These are phyloP conservation scores for Hordeum pubiflorum DNA, from an alignment of 202 grass and related monocot genomes.

Conservation along the genomic window DNA sequence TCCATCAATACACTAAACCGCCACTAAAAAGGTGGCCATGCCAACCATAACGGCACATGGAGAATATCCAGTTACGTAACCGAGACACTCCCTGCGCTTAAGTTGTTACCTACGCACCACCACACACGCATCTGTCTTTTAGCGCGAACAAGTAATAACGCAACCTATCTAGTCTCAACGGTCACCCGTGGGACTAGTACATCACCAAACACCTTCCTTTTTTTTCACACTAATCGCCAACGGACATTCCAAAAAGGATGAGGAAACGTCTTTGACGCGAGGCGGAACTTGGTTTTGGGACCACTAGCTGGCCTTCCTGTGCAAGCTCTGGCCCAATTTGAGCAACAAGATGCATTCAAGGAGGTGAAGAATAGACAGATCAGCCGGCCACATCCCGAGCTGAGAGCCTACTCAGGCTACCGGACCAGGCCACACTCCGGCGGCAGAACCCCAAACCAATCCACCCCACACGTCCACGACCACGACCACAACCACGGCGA, in stretches of 20 bases:
- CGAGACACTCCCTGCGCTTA: background rate
- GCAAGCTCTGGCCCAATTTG: background rate
- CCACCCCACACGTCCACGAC: background rate
- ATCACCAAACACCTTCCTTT: background rate
- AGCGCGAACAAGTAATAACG: background rate
- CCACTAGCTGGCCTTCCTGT: background rate
- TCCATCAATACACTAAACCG: background rate
- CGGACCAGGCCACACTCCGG: background rate
- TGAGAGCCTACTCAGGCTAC: background rate
- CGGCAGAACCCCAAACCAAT: background rate
- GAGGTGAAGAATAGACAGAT: background rate
- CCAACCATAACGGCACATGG: background rate
- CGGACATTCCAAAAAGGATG: background rate
- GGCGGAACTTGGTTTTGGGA: background rate
- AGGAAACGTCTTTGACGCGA: background rate
- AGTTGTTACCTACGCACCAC: background rate
- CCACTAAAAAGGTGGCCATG: background rate
- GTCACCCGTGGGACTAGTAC: background rate
- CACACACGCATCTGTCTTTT: background rate
- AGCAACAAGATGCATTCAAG: background rate
- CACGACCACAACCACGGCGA: background rate
- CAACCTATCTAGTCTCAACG: background rate
- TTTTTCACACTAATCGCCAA: background rate
- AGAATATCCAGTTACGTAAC: background rate
- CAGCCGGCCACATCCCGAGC: background rate